Evolutionary conservation across 768 basidiomycete genomes (phyloP).

Genomic region (Scleroderma citrinum): DNA sequence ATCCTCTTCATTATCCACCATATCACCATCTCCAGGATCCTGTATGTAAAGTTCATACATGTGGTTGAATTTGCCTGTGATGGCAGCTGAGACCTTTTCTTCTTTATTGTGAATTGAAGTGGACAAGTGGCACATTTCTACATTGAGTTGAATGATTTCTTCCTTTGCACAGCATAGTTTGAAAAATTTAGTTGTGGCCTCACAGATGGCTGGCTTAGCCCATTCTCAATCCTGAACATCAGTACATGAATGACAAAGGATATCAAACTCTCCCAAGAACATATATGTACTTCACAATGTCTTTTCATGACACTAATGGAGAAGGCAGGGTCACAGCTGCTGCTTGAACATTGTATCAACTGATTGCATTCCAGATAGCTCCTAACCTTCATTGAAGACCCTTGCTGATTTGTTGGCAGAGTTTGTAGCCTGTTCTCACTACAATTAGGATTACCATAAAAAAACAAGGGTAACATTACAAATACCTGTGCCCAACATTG

Average conservation of each 20-base stretch:
- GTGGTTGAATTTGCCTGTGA: no score
- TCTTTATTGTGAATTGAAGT: no score
- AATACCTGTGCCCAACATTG: neutral
- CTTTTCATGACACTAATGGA: conserved; percentile 1
- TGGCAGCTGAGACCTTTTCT: no score
- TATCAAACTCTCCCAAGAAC: conserved; percentile 4
- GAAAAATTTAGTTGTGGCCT: conserved; percentile 4
- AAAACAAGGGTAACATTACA: no score
- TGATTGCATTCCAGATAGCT: neutral
- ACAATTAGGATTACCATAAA: no score
- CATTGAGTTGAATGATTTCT: conserved; percentile 5
- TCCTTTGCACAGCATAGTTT: conserved; percentile 2
- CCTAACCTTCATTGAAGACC: neutral
- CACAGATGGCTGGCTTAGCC: conserved; percentile 2
- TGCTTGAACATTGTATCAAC: neutral
- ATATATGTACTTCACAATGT: conserved; percentile 4
- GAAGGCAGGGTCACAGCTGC: neutral
- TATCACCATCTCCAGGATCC: no score
- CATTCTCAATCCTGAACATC: neutral
- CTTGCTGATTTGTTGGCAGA: conserved; percentile 4
- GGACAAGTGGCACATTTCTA: conserved; percentile 3
- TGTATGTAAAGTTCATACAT: no score
- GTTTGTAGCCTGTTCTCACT: conserved; percentile 2
- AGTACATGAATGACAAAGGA: neutral
- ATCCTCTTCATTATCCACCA: no score